Evolutionary conservation across 768 basidiomycete species (phyloP).

Genomic region (Kwoniella shandongensis): DNA sequence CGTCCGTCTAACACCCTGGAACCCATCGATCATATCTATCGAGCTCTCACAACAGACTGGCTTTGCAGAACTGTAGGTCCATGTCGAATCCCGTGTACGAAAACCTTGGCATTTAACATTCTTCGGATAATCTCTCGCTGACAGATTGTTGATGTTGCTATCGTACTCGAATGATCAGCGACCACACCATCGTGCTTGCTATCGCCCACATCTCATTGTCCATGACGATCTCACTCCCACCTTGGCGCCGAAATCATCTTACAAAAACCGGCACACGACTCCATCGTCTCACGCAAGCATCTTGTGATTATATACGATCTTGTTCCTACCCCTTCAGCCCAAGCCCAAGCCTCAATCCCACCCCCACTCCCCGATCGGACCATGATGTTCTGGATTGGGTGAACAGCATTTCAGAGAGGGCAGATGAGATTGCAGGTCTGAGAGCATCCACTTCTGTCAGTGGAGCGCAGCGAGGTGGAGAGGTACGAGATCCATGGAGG

Average conservation of each 20-base stretch:
- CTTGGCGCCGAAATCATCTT: background rate
- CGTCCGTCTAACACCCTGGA: constrained; percentile 7
- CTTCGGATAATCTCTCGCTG: background rate
- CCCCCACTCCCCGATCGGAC: too few relatives aligned
- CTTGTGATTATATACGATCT: constrained; percentile 18
- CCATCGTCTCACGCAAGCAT: constrained; percentile 7
- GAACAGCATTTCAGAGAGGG: too few relatives aligned
- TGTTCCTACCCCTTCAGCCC: too few relatives aligned
- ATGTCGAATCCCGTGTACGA: background rate
- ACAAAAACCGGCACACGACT: constrained; percentile 3
- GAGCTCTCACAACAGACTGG: background rate
- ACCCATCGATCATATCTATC: background rate
- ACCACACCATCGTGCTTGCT: constrained; percentile 7
- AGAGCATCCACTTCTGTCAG: too few relatives aligned
- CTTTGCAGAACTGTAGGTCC: constrained; percentile 8
- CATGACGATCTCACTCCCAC: constrained; percentile 1
- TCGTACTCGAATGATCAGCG: background rate
- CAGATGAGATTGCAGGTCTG: too few relatives aligned
- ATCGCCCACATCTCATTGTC: constrained; percentile 5
- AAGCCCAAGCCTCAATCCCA: too few relatives aligned
- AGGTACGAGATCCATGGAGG: too few relatives aligned
- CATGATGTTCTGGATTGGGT: too few relatives aligned
- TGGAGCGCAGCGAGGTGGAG: too few relatives aligned
- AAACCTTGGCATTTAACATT: background rate
- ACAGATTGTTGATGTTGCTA: background rate